Base-by-base conservation (phyloP, 1,284 basidiomycete genomes). In the Cryptococcus sp. region DNA sequence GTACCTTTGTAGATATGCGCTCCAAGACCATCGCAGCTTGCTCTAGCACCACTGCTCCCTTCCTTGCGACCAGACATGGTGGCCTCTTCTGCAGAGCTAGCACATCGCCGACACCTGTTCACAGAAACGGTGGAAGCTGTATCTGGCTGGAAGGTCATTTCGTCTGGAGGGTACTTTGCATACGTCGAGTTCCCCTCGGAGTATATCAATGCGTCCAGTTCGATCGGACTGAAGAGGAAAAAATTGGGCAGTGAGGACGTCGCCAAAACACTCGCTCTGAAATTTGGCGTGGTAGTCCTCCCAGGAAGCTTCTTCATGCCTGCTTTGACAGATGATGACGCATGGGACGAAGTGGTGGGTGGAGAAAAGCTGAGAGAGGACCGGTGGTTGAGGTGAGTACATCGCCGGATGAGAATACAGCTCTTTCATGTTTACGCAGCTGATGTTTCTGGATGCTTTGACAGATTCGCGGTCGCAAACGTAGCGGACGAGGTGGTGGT, bases 391-490 rank as follows among this genome's bases (percentile, higher is more conserved):
- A 80, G 90, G 62, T 74, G 53, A 60, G 70, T 70, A 4, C 7
- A n/a, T 25, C 16, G 25, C n/a, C 17, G 46, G 19, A 56, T 31
- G 45, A 8, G 13, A 16, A 25, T 6, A 15, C 56, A 16, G 42
- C 23, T 41, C 44, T 50, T 41, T 4, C 31, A 1, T 50, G 41
- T 45, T n/a, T 35, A 3, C 20, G 31, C 8, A 42, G 44, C 59
- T 64, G 27, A 55, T 57, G 19, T 22, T 22, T 15, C 54, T 42
- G 31, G 13, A 35, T 35, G 31, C 7, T 10, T 35, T 56, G 56
- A 39, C 59, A 77, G 77, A 51, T 89, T 91, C 73, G 88, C 88
- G 7, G 87, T 92, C 4, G 88, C 89, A n/a, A 93, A 91, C 72
- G 85, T 91, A 19, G 81, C 82, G 42, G 86, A 89, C 54, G 84